A percentile compares a stretch with the other conserved stretches of the same genome.
Evolutionary conservation across 2,329 filamentous ascomycete species (phyloP).

Genomic region (Helicocarpus griseus): DNA sequence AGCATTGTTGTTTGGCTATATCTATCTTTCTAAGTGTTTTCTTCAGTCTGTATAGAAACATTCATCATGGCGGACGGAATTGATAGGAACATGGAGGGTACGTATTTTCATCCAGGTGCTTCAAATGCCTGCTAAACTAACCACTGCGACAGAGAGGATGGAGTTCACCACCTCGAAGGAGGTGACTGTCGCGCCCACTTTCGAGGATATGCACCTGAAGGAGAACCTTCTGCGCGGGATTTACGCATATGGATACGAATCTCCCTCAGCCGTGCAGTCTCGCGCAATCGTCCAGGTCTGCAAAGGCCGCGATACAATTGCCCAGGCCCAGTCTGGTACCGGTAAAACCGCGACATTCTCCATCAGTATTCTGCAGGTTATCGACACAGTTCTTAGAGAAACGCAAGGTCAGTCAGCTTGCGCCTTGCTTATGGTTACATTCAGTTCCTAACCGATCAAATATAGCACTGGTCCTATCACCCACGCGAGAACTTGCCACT

Average conservation of each 20-base stretch:
- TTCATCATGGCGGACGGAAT: slow-evolving; percentile 80
- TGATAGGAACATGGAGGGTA: slow-evolving; percentile 75
- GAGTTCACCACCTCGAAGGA: slow-evolving; percentile 98
- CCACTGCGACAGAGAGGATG: slow-evolving; percentile 61
- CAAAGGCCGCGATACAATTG: slow-evolving; percentile 97
- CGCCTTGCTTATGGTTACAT: background rate
- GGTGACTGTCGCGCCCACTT: slow-evolving; percentile 83
- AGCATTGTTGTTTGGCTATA: background rate
- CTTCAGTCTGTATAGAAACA: background rate
- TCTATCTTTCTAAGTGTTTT: background rate
- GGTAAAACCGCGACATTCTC: slow-evolving; percentile 96
- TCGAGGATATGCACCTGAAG: slow-evolving; percentile 94
- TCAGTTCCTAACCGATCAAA: background rate
- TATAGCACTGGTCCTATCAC: slow-evolving; percentile 78
- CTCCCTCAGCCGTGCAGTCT: slow-evolving; percentile 93
- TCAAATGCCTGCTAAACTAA: background rate
- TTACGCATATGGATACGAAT: slow-evolving; percentile 98
- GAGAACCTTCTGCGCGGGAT: slow-evolving; percentile 94
- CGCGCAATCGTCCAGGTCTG: slow-evolving; percentile 98
- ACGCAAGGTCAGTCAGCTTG: slow-evolving; percentile 53
- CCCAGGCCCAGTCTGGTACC: slow-evolving; percentile 92
- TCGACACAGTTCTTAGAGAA: slow-evolving; percentile 85
- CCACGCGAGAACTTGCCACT: slow-evolving; percentile 90
- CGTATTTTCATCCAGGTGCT: slow-evolving; percentile 7
- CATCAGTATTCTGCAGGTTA: slow-evolving; percentile 91